These are phyloP conservation scores for Metroxylon sagu DNA, from an alignment of 176 grass and related monocot genomes.

Conservation along the genomic window DNA sequence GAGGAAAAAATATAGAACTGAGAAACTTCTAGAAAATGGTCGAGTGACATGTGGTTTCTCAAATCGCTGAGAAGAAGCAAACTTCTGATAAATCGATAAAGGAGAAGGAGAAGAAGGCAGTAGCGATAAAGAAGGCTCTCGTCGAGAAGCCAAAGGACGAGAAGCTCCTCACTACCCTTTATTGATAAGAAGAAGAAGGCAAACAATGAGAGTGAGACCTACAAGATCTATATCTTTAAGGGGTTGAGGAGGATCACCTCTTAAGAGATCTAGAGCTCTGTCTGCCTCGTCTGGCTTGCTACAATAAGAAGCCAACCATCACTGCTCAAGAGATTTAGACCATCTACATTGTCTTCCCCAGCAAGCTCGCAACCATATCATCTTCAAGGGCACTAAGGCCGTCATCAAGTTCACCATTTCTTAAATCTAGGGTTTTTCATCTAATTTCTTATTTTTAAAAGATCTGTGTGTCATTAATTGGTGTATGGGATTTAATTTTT, in stretches of 20 bases:
- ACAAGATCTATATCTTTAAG: constrained; percentile 36
- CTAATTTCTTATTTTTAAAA: too few species aligned
- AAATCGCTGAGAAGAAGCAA: constrained; percentile 27
- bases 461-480: too few species aligned
- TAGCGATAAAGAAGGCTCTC: constrained; percentile 15
- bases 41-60: too few species aligned
- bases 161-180: constrained; percentile 11
- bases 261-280: not conserved
- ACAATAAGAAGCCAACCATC: constrained; percentile 30
- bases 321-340: constrained; percentile 28
- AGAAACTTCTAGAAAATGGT: too few species aligned
- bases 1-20: too few species aligned
- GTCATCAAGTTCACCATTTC: constrained; percentile 27
- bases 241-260: constrained; percentile 24
- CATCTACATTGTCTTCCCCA: constrained; percentile 17
- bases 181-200: constrained; percentile 30
- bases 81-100: constrained; percentile 12
- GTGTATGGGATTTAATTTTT: too few species aligned
- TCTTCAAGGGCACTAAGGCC: constrained; percentile 26
- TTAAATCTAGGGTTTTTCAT: constrained; percentile 1
- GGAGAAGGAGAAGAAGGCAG: constrained; percentile 22
- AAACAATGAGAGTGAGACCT: constrained; percentile 24
- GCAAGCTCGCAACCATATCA: constrained; percentile 22
- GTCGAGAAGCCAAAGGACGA: constrained; percentile 23
- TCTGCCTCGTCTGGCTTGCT: constrained; percentile 6